These are phyloP conservation scores for Geotrichum fermentans DNA, from an alignment of 1,139 yeast genomes.

Conservation along the genomic window DNA sequence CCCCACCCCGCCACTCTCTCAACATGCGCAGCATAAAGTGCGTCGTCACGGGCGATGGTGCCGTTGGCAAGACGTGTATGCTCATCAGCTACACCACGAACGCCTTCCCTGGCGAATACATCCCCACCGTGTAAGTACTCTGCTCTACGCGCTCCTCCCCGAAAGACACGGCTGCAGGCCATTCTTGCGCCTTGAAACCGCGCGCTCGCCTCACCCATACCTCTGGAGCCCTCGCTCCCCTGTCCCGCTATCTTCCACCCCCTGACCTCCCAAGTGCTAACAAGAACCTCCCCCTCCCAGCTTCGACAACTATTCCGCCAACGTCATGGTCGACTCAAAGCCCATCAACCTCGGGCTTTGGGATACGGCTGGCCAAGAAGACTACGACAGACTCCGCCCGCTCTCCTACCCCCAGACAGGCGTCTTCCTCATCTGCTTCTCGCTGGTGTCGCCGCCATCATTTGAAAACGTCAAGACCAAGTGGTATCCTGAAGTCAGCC, in stretches of 20 bases:
- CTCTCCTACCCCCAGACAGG: conserved; percentile 95
- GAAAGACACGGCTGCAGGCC: too few relatives aligned
- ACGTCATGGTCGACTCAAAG: conserved; percentile 73
- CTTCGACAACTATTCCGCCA: conserved; percentile 84
- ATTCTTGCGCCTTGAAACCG: too few relatives aligned
- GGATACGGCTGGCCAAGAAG: conserved; percentile 99
- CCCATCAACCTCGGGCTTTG: conserved; percentile 61
- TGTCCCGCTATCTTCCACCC: too few relatives aligned
- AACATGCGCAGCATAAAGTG: conserved; percentile 84
- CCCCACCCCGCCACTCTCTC: not conserved
- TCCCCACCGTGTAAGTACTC: conserved; percentile 66
- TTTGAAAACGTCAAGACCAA: conserved; percentile 96
- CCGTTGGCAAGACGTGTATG: conserved; percentile 88
- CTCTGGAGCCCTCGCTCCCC: too few relatives aligned
- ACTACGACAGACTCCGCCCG: conserved; percentile 95
- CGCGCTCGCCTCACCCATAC: too few relatives aligned
- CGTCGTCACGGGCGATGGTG: conserved; percentile 95
- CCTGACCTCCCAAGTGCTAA: too few relatives aligned
- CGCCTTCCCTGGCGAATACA: conserved; percentile 91
- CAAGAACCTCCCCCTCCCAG: conserved; percentile 20
- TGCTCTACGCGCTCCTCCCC: too few relatives aligned
- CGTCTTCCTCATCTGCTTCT: conserved; percentile 89
- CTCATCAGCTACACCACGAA: conserved; percentile 87
- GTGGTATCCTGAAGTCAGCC: conserved; percentile 98
- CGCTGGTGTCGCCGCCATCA: conserved; percentile 95